Conservation (phyloP, 1,284 basidiomycete species). For the Grifola frondosa region DNA sequence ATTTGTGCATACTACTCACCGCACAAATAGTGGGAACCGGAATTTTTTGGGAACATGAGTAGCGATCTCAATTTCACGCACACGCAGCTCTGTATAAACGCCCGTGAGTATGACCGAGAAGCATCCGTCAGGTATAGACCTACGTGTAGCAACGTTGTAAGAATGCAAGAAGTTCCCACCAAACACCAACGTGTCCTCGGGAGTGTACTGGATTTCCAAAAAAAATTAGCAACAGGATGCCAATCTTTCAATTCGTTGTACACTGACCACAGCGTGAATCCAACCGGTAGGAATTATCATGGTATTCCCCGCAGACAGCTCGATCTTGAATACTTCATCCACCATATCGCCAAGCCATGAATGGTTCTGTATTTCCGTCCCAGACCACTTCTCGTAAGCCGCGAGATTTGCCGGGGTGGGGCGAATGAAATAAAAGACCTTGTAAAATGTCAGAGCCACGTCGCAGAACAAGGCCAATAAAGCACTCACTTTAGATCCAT, state of each 20-base stretch:
- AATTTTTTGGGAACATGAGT: constrained; percentile 96
- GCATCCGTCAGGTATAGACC: constrained; percentile 27
- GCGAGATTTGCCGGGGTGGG: constrained; percentile 86
- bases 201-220: constrained; percentile 67
- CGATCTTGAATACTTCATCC: constrained; percentile 86
- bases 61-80: constrained; percentile 88
- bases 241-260: too few relatives aligned
- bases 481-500: constrained; percentile 69
- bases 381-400: constrained; percentile 90
- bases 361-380: constrained; percentile 82
- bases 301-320: constrained; percentile 82
- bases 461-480: background rate
- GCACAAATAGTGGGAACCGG: constrained; percentile 84
- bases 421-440: constrained; percentile 94
- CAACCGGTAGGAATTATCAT: constrained; percentile 98
- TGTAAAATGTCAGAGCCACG: constrained; percentile 18
- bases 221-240: background rate
- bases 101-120: background rate
- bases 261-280: constrained; percentile 92
- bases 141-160: constrained; percentile 73
- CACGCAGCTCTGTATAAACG: constrained; percentile 66
- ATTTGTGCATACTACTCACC: constrained; percentile 44
- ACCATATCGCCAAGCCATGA: constrained; percentile 92
- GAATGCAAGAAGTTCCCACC: constrained; percentile 97
- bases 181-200: constrained; percentile 90